Percentiles rank a stretch among this genome's conserved stretches.
These are phyloP conservation scores for Penicillium canariense DNA, from an alignment of 495 filamentous ascomycete species.

Conservation along the genomic window DNA sequence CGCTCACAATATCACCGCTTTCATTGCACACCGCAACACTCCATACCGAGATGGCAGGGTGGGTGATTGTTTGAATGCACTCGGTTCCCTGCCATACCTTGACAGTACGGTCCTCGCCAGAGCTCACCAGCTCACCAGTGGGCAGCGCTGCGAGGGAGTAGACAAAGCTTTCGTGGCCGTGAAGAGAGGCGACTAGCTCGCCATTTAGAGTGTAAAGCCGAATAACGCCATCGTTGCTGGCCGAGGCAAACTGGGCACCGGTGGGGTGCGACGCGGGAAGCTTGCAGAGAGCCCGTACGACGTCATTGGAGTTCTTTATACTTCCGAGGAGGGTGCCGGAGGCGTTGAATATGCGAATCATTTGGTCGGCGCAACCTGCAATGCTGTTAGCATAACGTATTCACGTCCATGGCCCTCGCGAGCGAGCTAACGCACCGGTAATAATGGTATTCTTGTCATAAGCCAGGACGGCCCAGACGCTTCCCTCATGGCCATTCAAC, in stretches of 20 bases:
- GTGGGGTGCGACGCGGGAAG: slow-evolving; percentile 73
- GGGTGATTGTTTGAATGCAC: slow-evolving; percentile 94
- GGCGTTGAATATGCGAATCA: slow-evolving; percentile 76
- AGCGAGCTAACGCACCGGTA: slow-evolving; percentile 54
- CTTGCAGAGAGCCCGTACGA: slow-evolving; percentile 82
- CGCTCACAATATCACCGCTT: slow-evolving; percentile 88
- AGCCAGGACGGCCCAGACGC: slow-evolving; percentile 87
- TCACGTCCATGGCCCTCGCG: background rate
- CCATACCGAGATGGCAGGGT: slow-evolving; percentile 97
- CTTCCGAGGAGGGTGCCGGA: slow-evolving; percentile 62
- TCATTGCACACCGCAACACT: slow-evolving; percentile 73
- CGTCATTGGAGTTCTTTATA: slow-evolving; percentile 70
- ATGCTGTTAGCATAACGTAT: slow-evolving; percentile 1
- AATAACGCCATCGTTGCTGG: slow-evolving; percentile 84
- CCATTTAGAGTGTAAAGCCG: slow-evolving; percentile 81
- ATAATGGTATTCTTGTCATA: slow-evolving; percentile 77
- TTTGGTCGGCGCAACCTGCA: slow-evolving; percentile 76
- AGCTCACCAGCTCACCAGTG: slow-evolving; percentile 83
- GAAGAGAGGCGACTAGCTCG: slow-evolving; percentile 65
- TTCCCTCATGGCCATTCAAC: slow-evolving; percentile 72
- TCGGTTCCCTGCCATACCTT: slow-evolving; percentile 79
- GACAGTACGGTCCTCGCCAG: slow-evolving; percentile 89
- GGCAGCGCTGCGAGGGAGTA: slow-evolving; percentile 79
- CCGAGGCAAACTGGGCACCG: slow-evolving; percentile 84
- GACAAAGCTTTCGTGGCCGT: slow-evolving; percentile 93